Evolutionary conservation across 2,329 filamentous ascomycete species (phyloP), one percentile per base, ranked within the genome.

Genomic region (Penicillium expansum): DNA sequence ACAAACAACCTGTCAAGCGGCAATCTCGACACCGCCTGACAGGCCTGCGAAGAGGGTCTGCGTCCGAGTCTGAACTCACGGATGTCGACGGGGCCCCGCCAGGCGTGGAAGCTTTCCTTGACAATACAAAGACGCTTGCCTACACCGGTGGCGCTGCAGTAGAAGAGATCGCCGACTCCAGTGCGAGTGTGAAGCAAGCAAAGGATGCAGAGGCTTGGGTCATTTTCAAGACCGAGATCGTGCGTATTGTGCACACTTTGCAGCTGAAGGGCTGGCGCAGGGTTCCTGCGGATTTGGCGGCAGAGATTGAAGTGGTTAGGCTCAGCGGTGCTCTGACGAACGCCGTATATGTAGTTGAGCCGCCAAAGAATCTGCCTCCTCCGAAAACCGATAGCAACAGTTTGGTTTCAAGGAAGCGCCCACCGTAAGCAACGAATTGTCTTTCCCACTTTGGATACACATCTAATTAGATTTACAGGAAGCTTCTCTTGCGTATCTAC

Each of bases 241-340:
- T 97, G 54, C 89, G 92, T 37, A 81, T 97, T 56, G 83, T 91
- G 0, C 94, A 97, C 73, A 99, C 94, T 0, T 79, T 99, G 51
- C 86, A 86, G 52, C 82, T 97, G 32, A 96, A 96, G 72, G 91
- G 93, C 10, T 99, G 94, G 94, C 86, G 92, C 52, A 86, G 86
- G 58, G 86, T 99, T 0, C 84, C 91, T 0, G 71, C 80, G 67
- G 75, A 78, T 29, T 54, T 67, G 38, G 71, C 76, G 38, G 62
- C 65, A 52, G 76, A 80, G 48, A 71, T 81, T 51, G 71, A 79
- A 54, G 74, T 80, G 56, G 67, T 79, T 37, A 71, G 79, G 38
- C 71, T 83, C 39, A 97, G 93, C 71, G 94, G 94, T 59, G 94
- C 94, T 9, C 77, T 99, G 64, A 99, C 94, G 20, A 99, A 99